A percentile compares a stretch with the other conserved stretches of the same genome.
phyloP scores from a whole-genome alignment of 2,329 filamentous ascomycete species.

The Sordariomycetes sp. region DNA sequence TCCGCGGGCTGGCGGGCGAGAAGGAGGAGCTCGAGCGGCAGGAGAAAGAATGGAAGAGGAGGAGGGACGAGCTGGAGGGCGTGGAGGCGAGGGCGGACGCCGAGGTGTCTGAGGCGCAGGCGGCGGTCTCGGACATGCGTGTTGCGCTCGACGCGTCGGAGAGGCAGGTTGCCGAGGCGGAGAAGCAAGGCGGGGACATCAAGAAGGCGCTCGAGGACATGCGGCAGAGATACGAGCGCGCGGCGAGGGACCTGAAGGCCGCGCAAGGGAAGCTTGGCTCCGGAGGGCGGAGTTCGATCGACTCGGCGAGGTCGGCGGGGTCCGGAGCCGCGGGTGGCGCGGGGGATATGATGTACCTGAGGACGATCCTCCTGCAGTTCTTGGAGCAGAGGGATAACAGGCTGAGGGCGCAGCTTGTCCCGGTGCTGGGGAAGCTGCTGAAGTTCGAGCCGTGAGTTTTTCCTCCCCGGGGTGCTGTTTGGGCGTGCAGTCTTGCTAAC shows the following conservation, averaged over 20 bases:
- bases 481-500: slow-evolving; percentile 1
- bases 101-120: slow-evolving; percentile 65
- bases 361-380: slow-evolving; percentile 74
- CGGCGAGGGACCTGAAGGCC: slow-evolving; percentile 55
- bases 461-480: background rate
- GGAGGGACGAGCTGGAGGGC: slow-evolving; percentile 66
- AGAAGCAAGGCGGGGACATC: slow-evolving; percentile 71
- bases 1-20: slow-evolving; percentile 61
- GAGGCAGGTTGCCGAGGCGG: slow-evolving; percentile 69
- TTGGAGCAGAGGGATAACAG: slow-evolving; percentile 71
- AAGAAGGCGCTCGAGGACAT: slow-evolving; percentile 69
- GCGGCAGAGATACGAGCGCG: slow-evolving; percentile 65
- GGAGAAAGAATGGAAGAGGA: slow-evolving; percentile 63
- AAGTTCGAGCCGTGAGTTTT: slow-evolving; percentile 61
- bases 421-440: slow-evolving; percentile 65
- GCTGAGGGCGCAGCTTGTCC: slow-evolving; percentile 64
- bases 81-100: slow-evolving; percentile 56
- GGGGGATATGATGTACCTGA: slow-evolving; percentile 56
- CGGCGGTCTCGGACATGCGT: slow-evolving; percentile 67
- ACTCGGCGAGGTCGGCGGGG: slow-evolving; percentile 27
- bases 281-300: slow-evolving; percentile 30
- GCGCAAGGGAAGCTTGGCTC: slow-evolving; percentile 35
- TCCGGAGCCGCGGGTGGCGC: slow-evolving; percentile 12
- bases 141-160: slow-evolving; percentile 81
- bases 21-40: slow-evolving; percentile 66